Evolutionary conservation across 2,329 filamentous ascomycete genomes (phyloP), one percentile per base, ranked within the genome.

Genomic region (Fonsecaea erecta): DNA sequence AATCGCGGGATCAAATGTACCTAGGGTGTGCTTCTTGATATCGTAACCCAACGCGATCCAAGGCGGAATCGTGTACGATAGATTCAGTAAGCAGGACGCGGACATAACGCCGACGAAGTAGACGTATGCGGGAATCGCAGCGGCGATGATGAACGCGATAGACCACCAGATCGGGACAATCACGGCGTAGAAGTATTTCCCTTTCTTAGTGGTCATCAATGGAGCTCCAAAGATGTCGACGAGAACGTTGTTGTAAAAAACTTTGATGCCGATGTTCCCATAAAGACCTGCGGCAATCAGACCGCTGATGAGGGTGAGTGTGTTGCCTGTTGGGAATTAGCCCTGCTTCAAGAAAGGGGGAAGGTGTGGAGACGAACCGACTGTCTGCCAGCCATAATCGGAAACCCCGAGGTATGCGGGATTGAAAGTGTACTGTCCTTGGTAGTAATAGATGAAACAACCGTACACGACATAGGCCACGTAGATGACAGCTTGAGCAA

Each of bases 341-440:
- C 46, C 6, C 14, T 24, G 46, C 46, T 14, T 51, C 7, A 1
- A 51, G 46, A 51, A 51, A 18, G 46, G 6, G 7, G 18, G 24
- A 28, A 51, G 30, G n/a, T n/a, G n/a, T n/a, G 46, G 6, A 18
- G 18, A 51, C 46, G 16, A 21, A 51, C 46, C 46, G n/a, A 51
- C 51, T 53, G 51, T 53, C n/a, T 53, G 51, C 51, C 51, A 53
- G 30, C 51, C 51, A 53, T 53, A 53, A 28, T 26, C 24, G 51
- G 21, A 28, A 30, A 53, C 51, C 8, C 51, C 51, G 5, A 28
- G 51, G 24, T 53, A 53, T 28, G 21, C 26, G 7, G 51, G 51
- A 53, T 53, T 28, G 26, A 53, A 53, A 30, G 21, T 53, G 51
- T 53, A 53, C 51, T 53, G 51, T 26, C 51, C 51, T 30, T 53